Evolutionary conservation across 768 basidiomycete genomes (phyloP).

Genomic region (Mycena leptocephala): DNA sequence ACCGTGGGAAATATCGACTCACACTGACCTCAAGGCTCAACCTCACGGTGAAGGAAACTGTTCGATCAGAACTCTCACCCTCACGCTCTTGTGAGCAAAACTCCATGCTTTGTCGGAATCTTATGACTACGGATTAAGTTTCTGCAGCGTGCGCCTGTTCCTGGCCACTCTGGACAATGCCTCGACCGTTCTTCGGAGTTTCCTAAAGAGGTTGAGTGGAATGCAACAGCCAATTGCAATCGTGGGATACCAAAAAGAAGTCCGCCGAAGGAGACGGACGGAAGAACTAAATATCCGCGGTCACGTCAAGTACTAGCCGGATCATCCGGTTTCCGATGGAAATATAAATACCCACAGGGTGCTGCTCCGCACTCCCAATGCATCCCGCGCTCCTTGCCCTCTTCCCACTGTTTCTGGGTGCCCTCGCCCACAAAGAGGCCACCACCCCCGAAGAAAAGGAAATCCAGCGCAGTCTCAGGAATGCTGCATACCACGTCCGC

Average conservation of each 20-base stretch:
- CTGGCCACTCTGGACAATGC: not conserved
- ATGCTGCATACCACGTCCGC: conserved; percentile 68
- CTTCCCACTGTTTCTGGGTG: conserved; percentile 40
- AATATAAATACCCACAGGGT: conserved; percentile 20
- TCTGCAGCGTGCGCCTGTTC: not conserved
- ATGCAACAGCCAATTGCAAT: not conserved
- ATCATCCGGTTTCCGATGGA: conserved; percentile 13
- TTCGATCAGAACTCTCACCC: too few species aligned
- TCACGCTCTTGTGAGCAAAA: too few species aligned
- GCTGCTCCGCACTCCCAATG: conserved; percentile 6
- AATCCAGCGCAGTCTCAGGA: conserved; percentile 64
- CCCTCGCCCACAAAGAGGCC: conserved; percentile 60
- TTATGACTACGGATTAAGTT: too few species aligned
- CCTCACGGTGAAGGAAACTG: too few species aligned
- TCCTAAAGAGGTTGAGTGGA: not conserved
- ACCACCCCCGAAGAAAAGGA: conserved; percentile 63
- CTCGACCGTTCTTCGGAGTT: not conserved
- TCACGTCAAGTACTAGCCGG: not conserved
- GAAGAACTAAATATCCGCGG: not conserved
- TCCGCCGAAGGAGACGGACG: conserved; percentile 27
- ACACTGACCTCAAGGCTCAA: too few species aligned
- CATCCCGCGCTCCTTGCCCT: conserved; percentile 37
- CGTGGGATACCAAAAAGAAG: conserved; percentile 25
- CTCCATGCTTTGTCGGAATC: too few species aligned
- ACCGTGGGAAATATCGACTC: not conserved